Evolutionary conservation across 2,329 filamentous ascomycete species (phyloP).

Genomic region (Pestalotiopsis sp.): DNA sequence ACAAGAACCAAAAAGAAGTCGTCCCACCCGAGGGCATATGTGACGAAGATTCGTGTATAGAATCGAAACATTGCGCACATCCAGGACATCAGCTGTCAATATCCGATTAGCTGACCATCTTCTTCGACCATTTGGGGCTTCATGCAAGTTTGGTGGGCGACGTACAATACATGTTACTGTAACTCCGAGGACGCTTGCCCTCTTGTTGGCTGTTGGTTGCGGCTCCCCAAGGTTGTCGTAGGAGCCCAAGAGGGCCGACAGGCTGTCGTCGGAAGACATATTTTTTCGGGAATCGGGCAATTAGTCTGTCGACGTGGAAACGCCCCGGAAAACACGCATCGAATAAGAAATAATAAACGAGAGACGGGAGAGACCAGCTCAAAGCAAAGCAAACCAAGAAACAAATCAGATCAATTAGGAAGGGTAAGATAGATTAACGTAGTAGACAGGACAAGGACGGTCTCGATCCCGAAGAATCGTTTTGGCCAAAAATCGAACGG

Average conservation of each 20-base stretch:
- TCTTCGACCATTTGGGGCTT: neutral
- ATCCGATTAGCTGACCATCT: neutral
- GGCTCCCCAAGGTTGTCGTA: conserved; percentile 22
- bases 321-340: neutral
- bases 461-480: too few relatives aligned
- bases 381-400: neutral
- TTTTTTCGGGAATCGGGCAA: neutral
- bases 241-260: conserved; percentile 16
- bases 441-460: too few relatives aligned
- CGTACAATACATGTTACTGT: conserved; percentile 16
- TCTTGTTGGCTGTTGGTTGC: conserved; percentile 18
- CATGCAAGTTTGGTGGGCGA: neutral
- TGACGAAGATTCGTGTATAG: conserved; percentile 20
- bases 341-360: neutral
- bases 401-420: too few relatives aligned
- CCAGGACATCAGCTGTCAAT: conserved; percentile 4
- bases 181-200: conserved; percentile 16
- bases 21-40: conserved; percentile 23
- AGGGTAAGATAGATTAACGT: too few relatives aligned
- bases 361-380: neutral
- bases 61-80: conserved; percentile 22
- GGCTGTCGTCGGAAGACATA: conserved; percentile 4
- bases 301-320: neutral
- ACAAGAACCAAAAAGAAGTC: conserved; percentile 21
- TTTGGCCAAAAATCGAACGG: too few relatives aligned